Conservation (phyloP, 768 basidiomycete species). For the Nidularia pulvinata region DNA sequence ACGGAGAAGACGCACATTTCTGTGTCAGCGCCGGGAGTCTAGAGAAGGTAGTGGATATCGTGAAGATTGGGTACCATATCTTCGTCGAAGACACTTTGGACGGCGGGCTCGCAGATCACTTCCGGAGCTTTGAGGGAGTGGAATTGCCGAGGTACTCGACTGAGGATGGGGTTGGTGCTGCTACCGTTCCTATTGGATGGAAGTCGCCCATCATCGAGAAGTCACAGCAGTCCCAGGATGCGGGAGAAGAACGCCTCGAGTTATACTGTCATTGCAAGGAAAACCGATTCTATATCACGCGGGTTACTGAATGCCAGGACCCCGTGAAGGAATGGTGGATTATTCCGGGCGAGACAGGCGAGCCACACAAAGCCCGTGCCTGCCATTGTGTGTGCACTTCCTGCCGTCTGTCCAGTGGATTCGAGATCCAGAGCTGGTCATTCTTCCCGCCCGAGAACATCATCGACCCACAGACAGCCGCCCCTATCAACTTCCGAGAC, state of each 20-base stretch:
- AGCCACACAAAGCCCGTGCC: not conserved
- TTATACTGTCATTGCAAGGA: not conserved
- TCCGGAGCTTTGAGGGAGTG: slow-evolving; percentile 10
- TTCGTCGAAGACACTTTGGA: slow-evolving; percentile 25
- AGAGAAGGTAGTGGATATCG: slow-evolving; percentile 18
- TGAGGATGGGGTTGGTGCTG: slow-evolving; percentile 11
- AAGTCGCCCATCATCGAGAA: not conserved
- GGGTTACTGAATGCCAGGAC: not conserved
- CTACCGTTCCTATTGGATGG: slow-evolving; percentile 15
- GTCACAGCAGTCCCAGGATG: too few species aligned
- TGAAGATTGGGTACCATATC: slow-evolving; percentile 17
- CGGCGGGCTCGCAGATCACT: slow-evolving; percentile 26
- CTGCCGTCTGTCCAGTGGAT: not conserved
- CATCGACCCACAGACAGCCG: not conserved
- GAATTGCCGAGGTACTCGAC: slow-evolving; percentile 16
- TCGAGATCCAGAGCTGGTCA: not conserved
- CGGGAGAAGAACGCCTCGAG: not conserved
- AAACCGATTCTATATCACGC: not conserved
- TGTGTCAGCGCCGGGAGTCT: slow-evolving; percentile 19
- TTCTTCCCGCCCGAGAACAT: not conserved
- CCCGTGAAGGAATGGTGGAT: not conserved
- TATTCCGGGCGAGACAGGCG: not conserved
- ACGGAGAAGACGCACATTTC: slow-evolving; percentile 12
- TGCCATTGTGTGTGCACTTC: not conserved
- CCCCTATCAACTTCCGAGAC: not conserved